Base-by-base conservation (phyloP, 2,329 filamentous ascomycete genomes). In the Nemania sp. region DNA sequence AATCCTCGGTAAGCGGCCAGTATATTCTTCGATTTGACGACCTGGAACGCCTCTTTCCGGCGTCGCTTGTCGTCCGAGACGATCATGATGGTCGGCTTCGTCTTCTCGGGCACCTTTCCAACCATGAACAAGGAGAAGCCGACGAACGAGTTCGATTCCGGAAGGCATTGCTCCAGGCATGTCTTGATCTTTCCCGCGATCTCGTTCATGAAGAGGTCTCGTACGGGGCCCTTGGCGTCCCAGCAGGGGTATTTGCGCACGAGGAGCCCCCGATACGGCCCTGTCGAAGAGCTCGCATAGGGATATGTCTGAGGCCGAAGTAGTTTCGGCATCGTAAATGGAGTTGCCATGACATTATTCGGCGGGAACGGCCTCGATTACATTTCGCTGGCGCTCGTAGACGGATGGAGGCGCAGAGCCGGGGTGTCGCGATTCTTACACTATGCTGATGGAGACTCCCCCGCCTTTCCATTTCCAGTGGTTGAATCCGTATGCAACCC, bases 61-160 rank as follows among this genome's bases (percentile, higher is more conserved):
- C 55, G 51, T 15, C 18, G 10, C 34, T 64, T 62, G 37, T 64
- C 59, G 12, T 62, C 59, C 11, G 62, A 64, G 12, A 62, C 62
- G 25, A 64, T 54, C 59, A 62, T 64, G 10, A 64, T 48, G 6
- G 47, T 56, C 2, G 62, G 62, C 11, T 62, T 64, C 5, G 62
- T 64, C 52, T 64, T 64, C 37, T 62, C 55, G 15, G 59, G 55
- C 17, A 52, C 12, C n/a, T 62, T 62, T 7, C 62, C 62, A 21
- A 64, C 62, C 62, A 64, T 64, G 43, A 64, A 64, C 39, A 64
- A 48, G 35, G 62, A 62, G 47, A 62, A 64, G 17, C 59, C 55
- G 12, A 64, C 34, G 39, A 62, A 62, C 3, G 55, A 62, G 17
- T 59, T 59, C 3, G 62, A 64, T 57, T 64, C 62, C 2, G 56